Percentiles rank a stretch among this genome's conserved stretches.
These are phyloP conservation scores for Micractinium conductrix DNA, from an alignment of 139 green algal genomes.

Conservation along the genomic window DNA sequence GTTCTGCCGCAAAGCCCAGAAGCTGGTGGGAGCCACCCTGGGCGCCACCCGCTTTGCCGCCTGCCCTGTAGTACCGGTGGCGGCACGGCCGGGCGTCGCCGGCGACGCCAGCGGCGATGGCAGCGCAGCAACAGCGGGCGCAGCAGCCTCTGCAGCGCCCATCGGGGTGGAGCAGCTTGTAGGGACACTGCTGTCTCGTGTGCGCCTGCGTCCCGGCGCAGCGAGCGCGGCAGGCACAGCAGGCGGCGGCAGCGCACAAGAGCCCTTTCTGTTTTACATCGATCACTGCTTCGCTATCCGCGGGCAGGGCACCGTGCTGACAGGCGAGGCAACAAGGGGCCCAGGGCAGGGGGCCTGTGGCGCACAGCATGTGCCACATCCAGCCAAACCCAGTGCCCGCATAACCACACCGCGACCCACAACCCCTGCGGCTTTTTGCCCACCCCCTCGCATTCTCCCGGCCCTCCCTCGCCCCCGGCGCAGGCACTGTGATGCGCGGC, in stretches of 20 bases:
- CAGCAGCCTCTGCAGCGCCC: background rate
- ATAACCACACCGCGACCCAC: too few species aligned
- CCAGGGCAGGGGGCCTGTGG: too few species aligned
- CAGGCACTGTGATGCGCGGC: slow-evolving; percentile 81
- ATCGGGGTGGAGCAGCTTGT: slow-evolving; percentile 8
- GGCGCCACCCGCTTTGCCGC: slow-evolving; percentile 84
- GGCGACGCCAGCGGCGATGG: background rate
- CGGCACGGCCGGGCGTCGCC: slow-evolving; percentile 61
- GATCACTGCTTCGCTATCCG: slow-evolving; percentile 97
- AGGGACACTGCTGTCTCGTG: background rate
- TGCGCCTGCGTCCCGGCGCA: background rate
- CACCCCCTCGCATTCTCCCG: too few species aligned
- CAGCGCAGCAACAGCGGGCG: background rate
- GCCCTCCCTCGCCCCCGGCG: background rate
- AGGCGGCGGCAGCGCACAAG: background rate
- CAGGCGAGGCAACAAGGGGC: slow-evolving; percentile 49
- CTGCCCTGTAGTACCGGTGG: slow-evolving; percentile 75
- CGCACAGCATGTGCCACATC: too few species aligned
- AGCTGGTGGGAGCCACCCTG: slow-evolving; percentile 71
- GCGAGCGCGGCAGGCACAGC: background rate
- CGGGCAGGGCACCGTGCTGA: slow-evolving; percentile 94
- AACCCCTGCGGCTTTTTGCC: too few species aligned
- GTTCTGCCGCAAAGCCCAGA: slow-evolving; percentile 63
- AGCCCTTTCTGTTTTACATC: slow-evolving; percentile 85
- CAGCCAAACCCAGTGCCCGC: too few species aligned